Conservation (phyloP, 2,329 filamentous ascomycete genomes). For the Coniella vitis region DNA sequence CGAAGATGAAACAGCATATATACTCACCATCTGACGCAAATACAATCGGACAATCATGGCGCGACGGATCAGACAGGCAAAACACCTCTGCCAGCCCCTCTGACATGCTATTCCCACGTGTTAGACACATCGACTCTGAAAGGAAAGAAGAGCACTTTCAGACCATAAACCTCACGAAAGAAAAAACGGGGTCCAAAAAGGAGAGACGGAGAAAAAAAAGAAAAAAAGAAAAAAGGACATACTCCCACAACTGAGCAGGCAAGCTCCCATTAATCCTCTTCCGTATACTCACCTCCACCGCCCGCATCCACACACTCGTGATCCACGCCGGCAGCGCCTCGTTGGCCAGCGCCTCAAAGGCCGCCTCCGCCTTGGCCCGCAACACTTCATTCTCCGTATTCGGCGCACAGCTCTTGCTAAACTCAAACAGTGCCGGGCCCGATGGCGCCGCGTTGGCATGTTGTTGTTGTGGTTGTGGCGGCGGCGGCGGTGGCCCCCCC, state of each 20-base stretch:
- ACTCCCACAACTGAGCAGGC: constrained; percentile 53
- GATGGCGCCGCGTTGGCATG: too few species aligned
- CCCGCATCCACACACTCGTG: constrained; percentile 60
- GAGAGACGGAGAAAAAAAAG: not conserved
- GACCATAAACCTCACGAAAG: not conserved
- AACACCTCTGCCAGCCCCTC: constrained; percentile 73
- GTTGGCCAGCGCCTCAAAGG: constrained; percentile 56
- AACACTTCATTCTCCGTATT: too few species aligned
- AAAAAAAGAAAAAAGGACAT: not conserved
- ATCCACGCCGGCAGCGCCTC: constrained; percentile 69
- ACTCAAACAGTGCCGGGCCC: too few species aligned
- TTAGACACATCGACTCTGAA: too few species aligned
- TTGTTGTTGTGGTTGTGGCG: too few species aligned
- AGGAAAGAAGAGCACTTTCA: too few species aligned
- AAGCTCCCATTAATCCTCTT: constrained; percentile 61
- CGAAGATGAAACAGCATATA: not conserved
- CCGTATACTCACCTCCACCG: constrained; percentile 60
- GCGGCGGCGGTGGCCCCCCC: constrained; percentile 39
- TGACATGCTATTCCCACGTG: too few species aligned
- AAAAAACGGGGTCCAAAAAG: not conserved
- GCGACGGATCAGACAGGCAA: constrained; percentile 67
- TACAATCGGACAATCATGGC: constrained; percentile 68
- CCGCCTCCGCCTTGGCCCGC: constrained; percentile 56
- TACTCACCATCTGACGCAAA: constrained; percentile 64
- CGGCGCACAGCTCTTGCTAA: too few species aligned